Evolutionary conservation across 1,284 basidiomycete genomes (phyloP), one percentile per base, ranked within the genome.

Genomic region (Cutaneotrichosporon cutaneum): DNA sequence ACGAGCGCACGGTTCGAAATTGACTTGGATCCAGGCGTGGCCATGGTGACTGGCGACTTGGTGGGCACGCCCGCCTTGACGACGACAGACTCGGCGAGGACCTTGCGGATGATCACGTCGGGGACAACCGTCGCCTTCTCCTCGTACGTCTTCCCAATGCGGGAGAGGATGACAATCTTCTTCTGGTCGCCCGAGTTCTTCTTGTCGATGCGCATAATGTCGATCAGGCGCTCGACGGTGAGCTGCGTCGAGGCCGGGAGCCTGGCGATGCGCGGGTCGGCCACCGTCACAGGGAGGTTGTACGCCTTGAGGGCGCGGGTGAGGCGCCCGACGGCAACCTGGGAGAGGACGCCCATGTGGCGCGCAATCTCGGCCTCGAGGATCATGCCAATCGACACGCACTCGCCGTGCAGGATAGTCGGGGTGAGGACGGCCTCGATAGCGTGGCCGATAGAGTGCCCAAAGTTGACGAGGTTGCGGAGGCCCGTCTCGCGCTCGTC

Each of bases 391-490:
- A 97, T 85, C 61, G 88, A 87, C 68, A 97, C 87, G 70, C 94
- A 96, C 78, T 97, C 94, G 54, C 94, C 94, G 72, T 97, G 94
- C 10, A 97, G 86, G 66, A 95, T 89, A 18, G 87, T 84, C 13
- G 94, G 94, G 0, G 94, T 94, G 54, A 97, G 82, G 33, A 96
- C 86, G 9, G 92, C 94, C 80, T 97, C 94, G 73, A 96, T 93
- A 16, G 94, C 94, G 81, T 97, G 94, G 0, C 94, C 94, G 71
- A 97, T 94, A 39, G 90, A 92, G 79, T 97, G 94, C 1, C 94
- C 94, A 74, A 96, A 97, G 81, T 97, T 97, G 82, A 97, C 94
- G 54, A 97, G 87, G 82, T 96, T 96, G 66, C 94, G 90, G 44
- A 97, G 84, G 45, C 94, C 91, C 0, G 93, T 93, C 81, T 97